A percentile compares a stretch with the other conserved stretches of the same genome.
Evolutionary conservation across 2,329 filamentous ascomycete genomes (phyloP).

Genomic region (Sporothrix curviconia): DNA sequence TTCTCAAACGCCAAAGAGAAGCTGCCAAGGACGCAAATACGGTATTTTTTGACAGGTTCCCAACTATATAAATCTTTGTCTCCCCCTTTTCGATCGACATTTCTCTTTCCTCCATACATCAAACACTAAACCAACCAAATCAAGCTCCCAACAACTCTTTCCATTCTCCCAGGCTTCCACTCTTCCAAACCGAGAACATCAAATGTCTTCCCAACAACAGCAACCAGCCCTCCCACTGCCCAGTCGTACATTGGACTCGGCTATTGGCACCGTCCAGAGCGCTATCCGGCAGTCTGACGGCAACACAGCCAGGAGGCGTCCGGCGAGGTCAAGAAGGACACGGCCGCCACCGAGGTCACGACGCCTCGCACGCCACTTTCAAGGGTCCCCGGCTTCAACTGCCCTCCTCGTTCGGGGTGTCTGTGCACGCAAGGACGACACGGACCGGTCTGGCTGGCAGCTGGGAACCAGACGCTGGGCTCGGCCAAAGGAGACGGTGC

Average conservation of each 20-base stretch:
- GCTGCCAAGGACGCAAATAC: too few relatives aligned
- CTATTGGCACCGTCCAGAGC: slow-evolving; percentile 65
- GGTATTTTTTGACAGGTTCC: too few relatives aligned
- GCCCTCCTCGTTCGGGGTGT: slow-evolving; percentile 62
- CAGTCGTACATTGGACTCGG: slow-evolving; percentile 70
- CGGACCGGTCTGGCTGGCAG: slow-evolving; percentile 63
- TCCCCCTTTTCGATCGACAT: not conserved
- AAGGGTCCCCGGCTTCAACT: slow-evolving; percentile 70
- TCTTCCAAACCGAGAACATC: not conserved
- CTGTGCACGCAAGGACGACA: slow-evolving; percentile 63
- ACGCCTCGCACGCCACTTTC: slow-evolving; percentile 66
- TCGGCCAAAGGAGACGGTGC: slow-evolving; percentile 73
- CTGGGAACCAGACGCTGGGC: slow-evolving; percentile 87
- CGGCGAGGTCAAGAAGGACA: slow-evolving; percentile 58
- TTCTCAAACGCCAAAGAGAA: too few relatives aligned
- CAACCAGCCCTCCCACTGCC: slow-evolving; percentile 62
- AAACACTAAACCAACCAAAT: not conserved
- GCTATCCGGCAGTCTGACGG: slow-evolving; percentile 66
- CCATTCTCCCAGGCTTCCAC: not conserved
- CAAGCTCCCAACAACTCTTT: not conserved
- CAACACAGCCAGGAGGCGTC: slow-evolving; percentile 59
- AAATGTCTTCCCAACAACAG: slow-evolving; percentile 18
- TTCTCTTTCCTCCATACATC: not conserved
- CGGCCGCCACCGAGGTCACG: slow-evolving; percentile 61
- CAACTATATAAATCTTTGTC: not conserved